phyloP scores from a whole-genome alignment of 225 moss, liverwort and hornwort genomes.

The Pleurozium schreberi region DNA sequence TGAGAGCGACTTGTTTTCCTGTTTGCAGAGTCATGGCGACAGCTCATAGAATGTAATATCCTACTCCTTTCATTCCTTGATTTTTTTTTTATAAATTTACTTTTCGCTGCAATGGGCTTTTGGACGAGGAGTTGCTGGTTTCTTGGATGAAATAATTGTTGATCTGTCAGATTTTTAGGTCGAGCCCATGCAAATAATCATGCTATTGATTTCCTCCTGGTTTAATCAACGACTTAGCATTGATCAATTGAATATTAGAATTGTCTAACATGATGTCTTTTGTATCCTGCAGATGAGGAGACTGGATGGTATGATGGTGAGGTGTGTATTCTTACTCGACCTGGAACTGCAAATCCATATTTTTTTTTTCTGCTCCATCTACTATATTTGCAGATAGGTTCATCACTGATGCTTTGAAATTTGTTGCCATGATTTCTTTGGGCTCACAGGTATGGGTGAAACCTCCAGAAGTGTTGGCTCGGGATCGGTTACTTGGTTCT shows the following conservation, averaged over 20 bases:
- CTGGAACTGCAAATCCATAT: not conserved
- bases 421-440: not conserved
- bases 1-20: not conserved
- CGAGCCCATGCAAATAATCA: no score
- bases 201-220: not conserved
- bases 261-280: not conserved
- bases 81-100: not conserved
- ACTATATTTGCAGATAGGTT: not conserved
- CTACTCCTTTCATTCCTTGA: not conserved
- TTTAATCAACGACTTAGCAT: not conserved
- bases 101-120: not conserved
- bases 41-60: slow-evolving; percentile 55
- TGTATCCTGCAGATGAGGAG: slow-evolving; percentile 79
- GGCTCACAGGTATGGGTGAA: slow-evolving; percentile 87
- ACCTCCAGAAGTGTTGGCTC: slow-evolving; percentile 88
- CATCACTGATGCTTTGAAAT: not conserved
- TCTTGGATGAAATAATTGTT: not conserved
- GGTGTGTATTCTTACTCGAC: slow-evolving; percentile 33
- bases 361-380: not conserved
- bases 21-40: slow-evolving; percentile 27
- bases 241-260: not conserved
- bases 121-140: not conserved
- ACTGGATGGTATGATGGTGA: slow-evolving; percentile 98
- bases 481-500: slow-evolving; percentile 89
- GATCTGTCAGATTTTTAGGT: not conserved